These are phyloP conservation scores for Lodderomyces margitis DNA, from an alignment of 1,139 yeast genomes.

Conservation along the genomic window DNA sequence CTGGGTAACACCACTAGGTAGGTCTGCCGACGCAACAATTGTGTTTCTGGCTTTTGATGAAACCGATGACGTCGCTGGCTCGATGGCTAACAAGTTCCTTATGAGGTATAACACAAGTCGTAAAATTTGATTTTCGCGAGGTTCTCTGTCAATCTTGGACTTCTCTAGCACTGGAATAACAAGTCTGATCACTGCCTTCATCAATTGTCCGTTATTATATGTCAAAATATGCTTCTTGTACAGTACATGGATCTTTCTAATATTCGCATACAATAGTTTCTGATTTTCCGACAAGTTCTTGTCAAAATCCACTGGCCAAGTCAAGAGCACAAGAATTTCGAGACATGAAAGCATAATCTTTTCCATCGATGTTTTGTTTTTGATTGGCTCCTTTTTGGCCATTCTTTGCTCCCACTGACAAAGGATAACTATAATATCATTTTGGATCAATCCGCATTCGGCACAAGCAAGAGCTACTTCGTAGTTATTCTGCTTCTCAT, in stretches of 20 bases:
- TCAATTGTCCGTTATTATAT: conserved; percentile 57
- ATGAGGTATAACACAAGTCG: conserved; percentile 71
- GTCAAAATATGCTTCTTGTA: conserved; percentile 71
- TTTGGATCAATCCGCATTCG: conserved; percentile 68
- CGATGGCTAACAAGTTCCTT: conserved; percentile 73
- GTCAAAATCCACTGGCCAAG: conserved; percentile 70
- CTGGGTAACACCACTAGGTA: conserved; percentile 52
- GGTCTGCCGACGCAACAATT: conserved; percentile 30
- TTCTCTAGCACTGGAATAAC: conserved; percentile 65
- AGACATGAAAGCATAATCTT: conserved; percentile 68
- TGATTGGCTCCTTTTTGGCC: conserved; percentile 23
- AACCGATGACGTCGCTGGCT: conserved; percentile 58
- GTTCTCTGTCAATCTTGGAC: conserved; percentile 55
- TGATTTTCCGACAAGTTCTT: conserved; percentile 56
- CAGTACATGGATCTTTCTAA: conserved; percentile 61
- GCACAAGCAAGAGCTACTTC: conserved; percentile 90
- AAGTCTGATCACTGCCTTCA: conserved; percentile 69
- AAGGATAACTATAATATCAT: conserved; percentile 74
- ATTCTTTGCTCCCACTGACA: conserved; percentile 65
- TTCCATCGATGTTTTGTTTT: conserved; percentile 42
- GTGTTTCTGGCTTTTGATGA: conserved; percentile 35
- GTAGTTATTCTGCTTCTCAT: conserved; percentile 64
- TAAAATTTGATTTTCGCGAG: conserved; percentile 71
- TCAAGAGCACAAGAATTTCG: conserved; percentile 77
- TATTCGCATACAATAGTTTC: conserved; percentile 53